These are phyloP conservation scores for Trichoderma asperelloides DNA, from an alignment of 495 filamentous ascomycete genomes.

Conservation along the genomic window DNA sequence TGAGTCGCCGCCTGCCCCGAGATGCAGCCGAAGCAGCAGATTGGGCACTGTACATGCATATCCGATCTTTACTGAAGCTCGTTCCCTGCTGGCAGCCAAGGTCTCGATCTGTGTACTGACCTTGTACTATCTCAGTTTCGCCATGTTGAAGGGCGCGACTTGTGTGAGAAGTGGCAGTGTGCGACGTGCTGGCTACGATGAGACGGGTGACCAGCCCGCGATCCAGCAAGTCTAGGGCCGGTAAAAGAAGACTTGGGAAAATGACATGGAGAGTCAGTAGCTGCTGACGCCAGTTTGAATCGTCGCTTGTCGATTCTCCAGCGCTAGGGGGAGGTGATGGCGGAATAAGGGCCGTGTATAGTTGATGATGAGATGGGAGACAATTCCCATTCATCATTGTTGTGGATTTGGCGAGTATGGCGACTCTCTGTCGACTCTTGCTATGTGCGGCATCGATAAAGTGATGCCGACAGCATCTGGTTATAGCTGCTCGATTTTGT, in stretches of 20 bases:
- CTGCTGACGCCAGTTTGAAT: constrained; percentile 28
- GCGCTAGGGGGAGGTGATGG: constrained; percentile 20
- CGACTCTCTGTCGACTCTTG: neutral
- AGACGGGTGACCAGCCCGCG: constrained; percentile 50
- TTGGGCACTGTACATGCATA: constrained; percentile 29
- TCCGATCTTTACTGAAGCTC: neutral
- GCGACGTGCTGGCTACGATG: neutral
- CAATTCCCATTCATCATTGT: neutral
- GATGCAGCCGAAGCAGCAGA: constrained; percentile 18
- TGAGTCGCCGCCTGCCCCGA: constrained; percentile 9
- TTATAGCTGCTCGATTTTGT: neutral
- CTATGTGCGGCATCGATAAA: neutral
- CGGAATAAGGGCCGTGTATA: neutral
- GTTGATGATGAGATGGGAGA: neutral
- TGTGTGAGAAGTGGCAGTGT: neutral
- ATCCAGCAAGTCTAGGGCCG: constrained; percentile 77
- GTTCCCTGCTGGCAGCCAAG: neutral
- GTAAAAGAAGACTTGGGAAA: constrained; percentile 53
- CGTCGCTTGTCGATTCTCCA: too few relatives aligned
- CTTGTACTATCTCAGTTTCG: neutral
- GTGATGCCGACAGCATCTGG: neutral
- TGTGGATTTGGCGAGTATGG: neutral
- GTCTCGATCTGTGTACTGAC: neutral
- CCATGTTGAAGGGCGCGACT: neutral
- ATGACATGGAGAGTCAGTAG: constrained; percentile 55